Conservation (phyloP, 352 stramenopile genomes). For the Globisporangium paddicum region DNA sequence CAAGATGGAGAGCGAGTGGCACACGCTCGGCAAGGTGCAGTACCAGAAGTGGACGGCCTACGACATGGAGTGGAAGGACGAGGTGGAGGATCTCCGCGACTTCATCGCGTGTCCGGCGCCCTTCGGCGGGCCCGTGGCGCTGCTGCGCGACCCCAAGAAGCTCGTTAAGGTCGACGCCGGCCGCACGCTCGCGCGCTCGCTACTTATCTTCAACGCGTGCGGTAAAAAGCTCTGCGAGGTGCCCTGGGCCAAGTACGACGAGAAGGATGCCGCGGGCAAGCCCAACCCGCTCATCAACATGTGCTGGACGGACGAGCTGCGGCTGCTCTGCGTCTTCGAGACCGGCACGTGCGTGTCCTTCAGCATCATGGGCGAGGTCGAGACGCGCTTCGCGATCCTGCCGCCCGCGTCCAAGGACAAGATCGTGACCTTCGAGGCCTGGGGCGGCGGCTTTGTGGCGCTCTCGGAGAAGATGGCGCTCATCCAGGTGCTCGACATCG, state of each 20-base stretch:
- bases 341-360: constrained; percentile 69
- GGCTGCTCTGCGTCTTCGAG: constrained; percentile 74
- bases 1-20: constrained; percentile 74
- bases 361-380: constrained; percentile 61
- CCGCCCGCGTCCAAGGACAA: constrained; percentile 63
- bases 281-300: constrained; percentile 64
- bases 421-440: constrained; percentile 71
- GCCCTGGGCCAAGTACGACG: constrained; percentile 65
- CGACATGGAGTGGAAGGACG: constrained; percentile 56
- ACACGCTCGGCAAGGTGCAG: constrained; percentile 82
- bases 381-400: constrained; percentile 69
- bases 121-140: constrained; percentile 63
- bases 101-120: constrained; percentile 52
- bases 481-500: constrained; percentile 74
- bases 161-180: constrained; percentile 61
- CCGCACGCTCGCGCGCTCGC: constrained; percentile 38
- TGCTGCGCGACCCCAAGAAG: constrained; percentile 75
- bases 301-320: constrained; percentile 81
- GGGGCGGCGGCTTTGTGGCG: constrained; percentile 67
- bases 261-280: constrained; percentile 33
- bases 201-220: constrained; percentile 77
- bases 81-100: constrained; percentile 61
- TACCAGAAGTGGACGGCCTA: constrained; percentile 84
- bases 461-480: constrained; percentile 82
- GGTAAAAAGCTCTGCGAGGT: constrained; percentile 54